Evolutionary conservation across 306 rosid species (phyloP).

Genomic region (Vigna trinervia): DNA sequence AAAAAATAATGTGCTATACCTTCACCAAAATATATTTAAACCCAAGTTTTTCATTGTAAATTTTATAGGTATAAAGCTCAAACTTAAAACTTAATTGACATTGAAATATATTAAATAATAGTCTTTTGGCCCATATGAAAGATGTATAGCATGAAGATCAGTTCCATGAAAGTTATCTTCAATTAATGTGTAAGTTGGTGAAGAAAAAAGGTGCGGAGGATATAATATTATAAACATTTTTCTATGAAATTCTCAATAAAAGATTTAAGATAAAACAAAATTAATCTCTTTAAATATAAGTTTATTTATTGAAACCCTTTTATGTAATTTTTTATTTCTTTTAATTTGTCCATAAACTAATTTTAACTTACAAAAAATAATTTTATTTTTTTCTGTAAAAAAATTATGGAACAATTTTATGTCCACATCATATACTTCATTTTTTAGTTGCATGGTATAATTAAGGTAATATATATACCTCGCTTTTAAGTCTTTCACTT

Average conservation of each 20-base stretch:
- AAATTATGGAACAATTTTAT: no score
- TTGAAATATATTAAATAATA: neutral
- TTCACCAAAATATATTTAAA: no score
- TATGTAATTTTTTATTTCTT: no score
- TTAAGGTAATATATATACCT: constrained; percentile 16
- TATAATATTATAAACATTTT: neutral
- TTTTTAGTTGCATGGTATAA: constrained; percentile 5
- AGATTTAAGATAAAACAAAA: no score
- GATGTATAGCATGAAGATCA: neutral
- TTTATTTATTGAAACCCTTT: no score
- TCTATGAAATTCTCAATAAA: no score
- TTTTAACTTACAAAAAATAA: no score
- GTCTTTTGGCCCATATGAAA: constrained; percentile 5
- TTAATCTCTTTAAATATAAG: no score
- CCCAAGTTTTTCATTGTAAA: neutral
- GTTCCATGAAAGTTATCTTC: neutral
- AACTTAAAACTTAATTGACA: neutral
- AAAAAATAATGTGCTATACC: no score
- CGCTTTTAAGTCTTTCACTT: constrained; percentile 36
- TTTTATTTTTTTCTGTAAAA: no score
- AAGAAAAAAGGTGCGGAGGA: constrained; percentile 28
- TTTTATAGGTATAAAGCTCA: neutral
- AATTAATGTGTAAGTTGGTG: neutral
- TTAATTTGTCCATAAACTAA: no score
- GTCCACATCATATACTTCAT: no score